Evolutionary conservation across 257 asterid species (phyloP).

Genomic region (Capsicum pubescens): DNA sequence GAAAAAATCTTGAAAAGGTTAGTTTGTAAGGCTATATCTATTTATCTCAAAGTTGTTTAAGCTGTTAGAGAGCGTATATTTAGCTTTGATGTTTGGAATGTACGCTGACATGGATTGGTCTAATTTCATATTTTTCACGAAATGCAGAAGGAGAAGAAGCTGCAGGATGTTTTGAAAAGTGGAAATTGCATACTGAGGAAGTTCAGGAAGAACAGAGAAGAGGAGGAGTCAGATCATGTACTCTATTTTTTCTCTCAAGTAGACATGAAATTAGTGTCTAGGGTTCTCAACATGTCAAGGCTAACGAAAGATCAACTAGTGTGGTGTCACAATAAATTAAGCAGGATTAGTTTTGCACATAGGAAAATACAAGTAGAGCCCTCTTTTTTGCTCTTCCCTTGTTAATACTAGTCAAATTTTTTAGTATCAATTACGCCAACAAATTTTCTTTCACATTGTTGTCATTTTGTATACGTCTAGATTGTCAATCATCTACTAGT

Average conservation of each 20-base stretch:
- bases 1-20: slow-evolving; percentile 75
- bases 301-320: slow-evolving; percentile 69
- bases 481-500: background rate
- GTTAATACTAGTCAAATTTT: slow-evolving; percentile 39
- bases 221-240: slow-evolving; percentile 69
- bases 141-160: slow-evolving; percentile 86
- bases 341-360: slow-evolving; percentile 64
- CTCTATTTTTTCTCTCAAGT: slow-evolving; percentile 80
- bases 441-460: background rate
- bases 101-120: background rate
- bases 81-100: background rate
- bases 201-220: slow-evolving; percentile 52
- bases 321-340: slow-evolving; percentile 80
- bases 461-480: background rate
- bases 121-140: background rate
- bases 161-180: slow-evolving; percentile 70
- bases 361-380: slow-evolving; percentile 73
- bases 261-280: slow-evolving; percentile 76
- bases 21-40: no score
- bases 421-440: background rate
- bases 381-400: slow-evolving; percentile 84
- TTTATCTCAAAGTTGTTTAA: background rate
- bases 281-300: slow-evolving; percentile 78
- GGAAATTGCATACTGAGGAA: slow-evolving; percentile 73
- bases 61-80: background rate